phyloP scores from a whole-genome alignment of 2,329 filamentous ascomycete species.

The Fonsecaea monophora region DNA sequence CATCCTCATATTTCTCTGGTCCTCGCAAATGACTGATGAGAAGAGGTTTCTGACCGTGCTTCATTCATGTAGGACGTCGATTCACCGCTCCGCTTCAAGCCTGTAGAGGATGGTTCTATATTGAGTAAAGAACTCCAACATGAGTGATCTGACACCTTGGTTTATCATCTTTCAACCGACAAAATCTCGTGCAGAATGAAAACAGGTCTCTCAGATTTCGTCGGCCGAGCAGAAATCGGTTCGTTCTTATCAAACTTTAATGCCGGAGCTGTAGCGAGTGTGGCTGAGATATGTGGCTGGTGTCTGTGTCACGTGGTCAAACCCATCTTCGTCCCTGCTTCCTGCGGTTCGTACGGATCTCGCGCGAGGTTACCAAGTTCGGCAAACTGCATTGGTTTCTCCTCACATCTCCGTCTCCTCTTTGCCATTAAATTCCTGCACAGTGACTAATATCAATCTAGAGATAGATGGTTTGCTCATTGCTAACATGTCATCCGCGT shows the following conservation, averaged over 20 bases:
- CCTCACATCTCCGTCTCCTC: not conserved
- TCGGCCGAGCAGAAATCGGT: not conserved
- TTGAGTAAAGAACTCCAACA: not conserved
- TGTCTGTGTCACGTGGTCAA: not conserved
- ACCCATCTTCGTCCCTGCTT: not conserved
- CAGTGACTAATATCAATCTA: not conserved
- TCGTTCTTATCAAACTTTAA: not conserved
- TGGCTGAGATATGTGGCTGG: not conserved
- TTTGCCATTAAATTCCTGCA: not conserved
- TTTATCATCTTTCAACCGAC: not conserved
- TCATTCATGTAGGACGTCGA: not conserved
- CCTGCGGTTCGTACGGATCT: slow-evolving; percentile 1
- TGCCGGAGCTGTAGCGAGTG: not conserved
- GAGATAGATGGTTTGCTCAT: not conserved
- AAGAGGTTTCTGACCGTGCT: not conserved
- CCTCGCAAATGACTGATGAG: not conserved
- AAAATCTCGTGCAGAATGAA: not conserved
- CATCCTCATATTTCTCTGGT: not conserved
- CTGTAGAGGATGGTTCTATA: not conserved
- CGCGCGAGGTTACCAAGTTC: not conserved
- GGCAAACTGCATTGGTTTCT: not conserved
- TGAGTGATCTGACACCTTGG: not conserved
- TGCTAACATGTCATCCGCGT: slow-evolving; percentile 6
- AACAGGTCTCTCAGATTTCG: not conserved
- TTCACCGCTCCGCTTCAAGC: not conserved